Base-by-base conservation (phyloP, 1,139 yeast genomes). In the Meyerozyma carpophila region DNA sequence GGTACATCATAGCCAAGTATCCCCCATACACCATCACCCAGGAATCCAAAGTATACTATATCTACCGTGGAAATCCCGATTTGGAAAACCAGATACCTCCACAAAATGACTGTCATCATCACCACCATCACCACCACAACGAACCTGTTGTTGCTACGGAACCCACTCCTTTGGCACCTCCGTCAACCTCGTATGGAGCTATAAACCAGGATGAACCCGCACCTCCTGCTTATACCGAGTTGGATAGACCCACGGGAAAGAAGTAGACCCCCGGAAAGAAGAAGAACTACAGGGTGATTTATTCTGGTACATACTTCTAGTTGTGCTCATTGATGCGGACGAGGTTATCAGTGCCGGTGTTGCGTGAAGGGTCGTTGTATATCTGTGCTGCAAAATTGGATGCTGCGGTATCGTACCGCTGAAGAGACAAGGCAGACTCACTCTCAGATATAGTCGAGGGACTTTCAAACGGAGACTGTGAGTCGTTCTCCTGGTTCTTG, bases 1-100 rank as follows among this genome's bases (percentile, higher is more conserved):
- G 85, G 82, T 81, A 80, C 55, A 78, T 81, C 52, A 81, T 81
- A 41, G 71, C 79, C 46, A 63, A 73, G 53, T 67, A 65, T 54
- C 78, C 77, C 8, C 55, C 54, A 6, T 47, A 50, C 43, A 42
- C 43, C 34, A 20, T 34, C 26, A 34, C 25, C 14, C 43, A 43
- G 37, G 52, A 49, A 40, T 44, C 44, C 36, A 44, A 44, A 31
- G 45, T 49, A 2, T 46, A 48, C 40, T 50, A 50, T 39, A 46
- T 51, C 14, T 42, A 45, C 36, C 50, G 48, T 4, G 37, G 26
- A 13, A 34, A 34, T 34, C 29, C 41, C 3, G 52, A 50, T 21
- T 42, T 51, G 24, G 55, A 51, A 44, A 44, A 41, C 20, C 52
- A 49, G 31, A 2, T 16, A 10, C 37, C 37, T 4, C 26, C 26